Evolutionary conservation across 2,329 filamentous ascomycete genomes (phyloP).

Genomic region (Blumeriella jaapii): DNA sequence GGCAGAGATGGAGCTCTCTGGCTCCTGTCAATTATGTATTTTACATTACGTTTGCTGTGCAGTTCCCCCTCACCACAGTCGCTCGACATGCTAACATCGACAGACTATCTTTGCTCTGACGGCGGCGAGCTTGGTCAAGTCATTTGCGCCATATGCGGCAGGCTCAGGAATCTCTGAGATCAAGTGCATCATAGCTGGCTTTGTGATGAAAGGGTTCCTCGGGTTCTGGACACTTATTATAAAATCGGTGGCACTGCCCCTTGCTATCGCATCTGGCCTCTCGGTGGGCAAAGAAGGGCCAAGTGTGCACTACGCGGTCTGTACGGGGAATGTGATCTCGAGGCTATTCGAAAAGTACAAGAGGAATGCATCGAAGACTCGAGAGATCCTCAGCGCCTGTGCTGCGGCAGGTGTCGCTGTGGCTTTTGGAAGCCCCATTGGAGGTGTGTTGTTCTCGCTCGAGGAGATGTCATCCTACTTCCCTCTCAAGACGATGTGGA

Average conservation of each 20-base stretch:
- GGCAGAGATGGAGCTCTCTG: slow-evolving; percentile 79
- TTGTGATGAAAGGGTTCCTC: slow-evolving; percentile 97
- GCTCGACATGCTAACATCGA: slow-evolving; percentile 8
- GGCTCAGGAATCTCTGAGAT: slow-evolving; percentile 97
- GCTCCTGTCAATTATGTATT: slow-evolving; percentile 71
- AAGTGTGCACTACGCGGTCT: slow-evolving; percentile 98
- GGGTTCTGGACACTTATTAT: slow-evolving; percentile 86
- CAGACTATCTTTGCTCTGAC: slow-evolving; percentile 70
- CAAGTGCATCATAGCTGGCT: slow-evolving; percentile 97
- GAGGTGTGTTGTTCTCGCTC: slow-evolving; percentile 88
- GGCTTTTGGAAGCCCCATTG: slow-evolving; percentile 94
- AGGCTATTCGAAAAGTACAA: slow-evolving; percentile 87
- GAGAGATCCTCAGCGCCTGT: slow-evolving; percentile 89
- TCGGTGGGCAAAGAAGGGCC: slow-evolving; percentile 96
- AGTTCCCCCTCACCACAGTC: slow-evolving; percentile 18
- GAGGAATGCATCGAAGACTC: slow-evolving; percentile 82
- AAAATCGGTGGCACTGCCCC: slow-evolving; percentile 81
- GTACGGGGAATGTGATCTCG: slow-evolving; percentile 93
- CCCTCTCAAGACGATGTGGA: slow-evolving; percentile 93
- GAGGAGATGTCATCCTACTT: slow-evolving; percentile 98
- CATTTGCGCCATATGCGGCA: slow-evolving; percentile 89
- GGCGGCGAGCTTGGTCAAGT: slow-evolving; percentile 74
- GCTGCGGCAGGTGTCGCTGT: slow-evolving; percentile 93
- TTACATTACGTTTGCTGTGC: slow-evolving; percentile 75
- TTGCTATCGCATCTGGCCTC: slow-evolving; percentile 87